phyloP scores from a whole-genome alignment of 345 rosid genomes.

The Citrus hindsii region DNA sequence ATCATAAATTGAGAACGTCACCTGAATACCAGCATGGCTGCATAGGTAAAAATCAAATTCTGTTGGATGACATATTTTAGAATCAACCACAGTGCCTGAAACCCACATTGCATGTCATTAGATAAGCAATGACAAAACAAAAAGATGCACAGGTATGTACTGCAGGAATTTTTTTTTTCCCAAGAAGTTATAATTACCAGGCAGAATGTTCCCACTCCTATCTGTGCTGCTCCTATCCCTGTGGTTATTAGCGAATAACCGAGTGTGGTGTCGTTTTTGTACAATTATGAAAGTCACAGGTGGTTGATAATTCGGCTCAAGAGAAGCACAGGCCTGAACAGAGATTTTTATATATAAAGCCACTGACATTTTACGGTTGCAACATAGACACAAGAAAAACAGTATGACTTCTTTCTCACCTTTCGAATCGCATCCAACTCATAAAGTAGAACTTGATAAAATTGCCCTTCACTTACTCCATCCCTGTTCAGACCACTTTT shows the following conservation, averaged over 20 bases:
- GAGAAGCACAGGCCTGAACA: constrained; percentile 85
- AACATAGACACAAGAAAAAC: neutral
- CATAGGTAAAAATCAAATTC: constrained; percentile 98
- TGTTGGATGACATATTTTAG: constrained; percentile 94
- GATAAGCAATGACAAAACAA: neutral
- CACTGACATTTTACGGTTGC: neutral
- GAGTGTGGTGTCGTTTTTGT: constrained; percentile 95
- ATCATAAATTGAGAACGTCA: constrained; percentile 7
- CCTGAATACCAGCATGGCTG: constrained; percentile 99
- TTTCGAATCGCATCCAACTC: constrained; percentile 84
- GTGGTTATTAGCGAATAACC: constrained; percentile 89
- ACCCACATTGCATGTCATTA: neutral
- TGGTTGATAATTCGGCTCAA: constrained; percentile 97
- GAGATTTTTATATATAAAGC: constrained; percentile 10
- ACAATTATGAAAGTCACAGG: constrained; percentile 97
- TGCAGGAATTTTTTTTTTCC: neutral
- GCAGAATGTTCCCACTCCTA: constrained; percentile 89
- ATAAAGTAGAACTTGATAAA: constrained; percentile 81
- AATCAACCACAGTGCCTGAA: constrained; percentile 91
- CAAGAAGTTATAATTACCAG: constrained; percentile 47
- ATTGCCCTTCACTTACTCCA: constrained; percentile 99
- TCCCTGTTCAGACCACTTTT: constrained; percentile 47
- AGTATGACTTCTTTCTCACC: constrained; percentile 32
- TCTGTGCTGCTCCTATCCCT: constrained; percentile 88
- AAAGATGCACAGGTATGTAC: neutral